Conservation (phyloP, 2,329 filamentous ascomycete species). For the Thielaviopsis ethacetica region DNA sequence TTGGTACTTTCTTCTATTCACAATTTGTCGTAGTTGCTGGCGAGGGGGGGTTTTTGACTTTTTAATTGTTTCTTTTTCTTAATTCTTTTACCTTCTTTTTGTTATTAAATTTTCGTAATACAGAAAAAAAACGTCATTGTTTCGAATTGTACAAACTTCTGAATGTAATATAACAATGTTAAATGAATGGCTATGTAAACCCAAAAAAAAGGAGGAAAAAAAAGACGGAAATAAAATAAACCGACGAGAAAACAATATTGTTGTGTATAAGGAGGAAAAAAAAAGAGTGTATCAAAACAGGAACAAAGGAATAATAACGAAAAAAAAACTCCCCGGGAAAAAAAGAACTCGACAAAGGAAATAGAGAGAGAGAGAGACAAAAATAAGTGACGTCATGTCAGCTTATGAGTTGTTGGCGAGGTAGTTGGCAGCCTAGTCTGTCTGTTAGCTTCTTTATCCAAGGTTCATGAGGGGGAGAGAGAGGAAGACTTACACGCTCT, state of each 20-base stretch:
- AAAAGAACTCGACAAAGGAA: background rate
- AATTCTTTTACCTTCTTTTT: background rate
- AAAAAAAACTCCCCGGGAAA: background rate
- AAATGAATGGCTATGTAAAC: background rate
- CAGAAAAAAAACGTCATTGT: background rate
- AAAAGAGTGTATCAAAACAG: background rate
- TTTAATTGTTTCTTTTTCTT: background rate
- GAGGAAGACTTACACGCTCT: constrained; percentile 54
- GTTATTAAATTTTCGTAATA: background rate
- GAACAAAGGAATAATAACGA: too few relatives aligned
- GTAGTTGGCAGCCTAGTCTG: constrained; percentile 13
- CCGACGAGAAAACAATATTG: background rate
- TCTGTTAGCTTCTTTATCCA: background rate
- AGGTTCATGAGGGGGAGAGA: background rate
- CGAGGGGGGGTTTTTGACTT: background rate
- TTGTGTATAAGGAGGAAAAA: background rate
- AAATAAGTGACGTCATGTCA: background rate
- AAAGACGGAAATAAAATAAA: background rate
- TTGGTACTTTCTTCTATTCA: constrained; percentile 3
- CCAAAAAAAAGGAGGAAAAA: background rate
- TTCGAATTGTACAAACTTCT: background rate
- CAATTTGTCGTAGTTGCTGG: background rate
- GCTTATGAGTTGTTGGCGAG: constrained; percentile 4
- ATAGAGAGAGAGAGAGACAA: background rate
- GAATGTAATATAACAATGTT: background rate